phyloP scores from a whole-genome alignment of 2,329 filamentous ascomycete species.

The Akanthomyces dipterigenus region DNA sequence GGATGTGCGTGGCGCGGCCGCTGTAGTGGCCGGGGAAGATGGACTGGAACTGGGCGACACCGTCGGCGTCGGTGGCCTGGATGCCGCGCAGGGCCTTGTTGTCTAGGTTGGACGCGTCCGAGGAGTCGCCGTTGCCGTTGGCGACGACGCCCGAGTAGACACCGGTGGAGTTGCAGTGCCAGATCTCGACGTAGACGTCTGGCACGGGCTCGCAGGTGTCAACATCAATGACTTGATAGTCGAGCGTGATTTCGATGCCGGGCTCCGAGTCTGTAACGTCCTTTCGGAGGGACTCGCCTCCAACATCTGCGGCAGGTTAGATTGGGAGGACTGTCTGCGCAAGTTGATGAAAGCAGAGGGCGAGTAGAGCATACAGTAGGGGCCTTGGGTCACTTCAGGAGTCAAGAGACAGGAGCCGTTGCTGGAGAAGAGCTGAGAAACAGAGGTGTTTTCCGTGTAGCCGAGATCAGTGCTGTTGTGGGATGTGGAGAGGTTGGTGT shows the following conservation, averaged over 20 bases:
- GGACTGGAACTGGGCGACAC: conserved; percentile 36
- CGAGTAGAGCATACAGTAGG: conserved; percentile 28
- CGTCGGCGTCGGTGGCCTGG: conserved; percentile 33
- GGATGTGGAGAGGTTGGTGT: conserved; percentile 25
- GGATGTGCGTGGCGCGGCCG: conserved; percentile 41
- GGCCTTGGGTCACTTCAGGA: conserved; percentile 45
- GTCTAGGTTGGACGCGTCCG: conserved; percentile 25
- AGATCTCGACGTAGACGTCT: conserved; percentile 35
- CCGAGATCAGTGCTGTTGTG: conserved; percentile 31
- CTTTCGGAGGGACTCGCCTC: conserved; percentile 25
- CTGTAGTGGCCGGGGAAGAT: conserved; percentile 40
- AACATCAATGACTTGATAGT: conserved; percentile 37
- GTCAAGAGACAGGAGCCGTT: conserved; percentile 40
- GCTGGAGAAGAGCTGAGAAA: conserved; percentile 30
- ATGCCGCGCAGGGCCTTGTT: conserved; percentile 31
- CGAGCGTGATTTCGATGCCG: conserved; percentile 34
- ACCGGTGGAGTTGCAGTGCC: conserved; percentile 40
- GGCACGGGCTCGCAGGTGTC: conserved; percentile 34
- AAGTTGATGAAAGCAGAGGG: neutral
- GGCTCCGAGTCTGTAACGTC: conserved; percentile 34
- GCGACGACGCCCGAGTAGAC: conserved; percentile 36
- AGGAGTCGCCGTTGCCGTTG: conserved; percentile 37
- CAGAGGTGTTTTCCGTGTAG: conserved; percentile 24
- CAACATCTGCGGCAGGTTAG: conserved; percentile 19
- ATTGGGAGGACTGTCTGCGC: neutral